phyloP scores from a whole-genome alignment of 345 rosid genomes.

The Moricandia moricandioides region DNA sequence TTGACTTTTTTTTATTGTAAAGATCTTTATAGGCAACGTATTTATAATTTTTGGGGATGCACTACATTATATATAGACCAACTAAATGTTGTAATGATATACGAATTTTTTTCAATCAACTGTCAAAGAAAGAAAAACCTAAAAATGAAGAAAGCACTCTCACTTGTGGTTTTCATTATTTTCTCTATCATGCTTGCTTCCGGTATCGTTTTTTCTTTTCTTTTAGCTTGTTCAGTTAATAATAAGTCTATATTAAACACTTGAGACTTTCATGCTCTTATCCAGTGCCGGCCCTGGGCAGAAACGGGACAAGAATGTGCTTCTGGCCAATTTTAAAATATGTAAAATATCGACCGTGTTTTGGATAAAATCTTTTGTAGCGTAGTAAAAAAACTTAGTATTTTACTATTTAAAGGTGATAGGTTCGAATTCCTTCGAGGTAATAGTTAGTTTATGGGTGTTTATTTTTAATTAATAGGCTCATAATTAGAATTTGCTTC shows the following conservation, averaged over 20 bases:
- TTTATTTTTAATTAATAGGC: no score
- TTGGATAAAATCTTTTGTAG: no score
- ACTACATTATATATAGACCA: background rate
- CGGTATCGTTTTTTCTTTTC: background rate
- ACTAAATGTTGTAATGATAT: background rate
- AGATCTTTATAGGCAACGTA: background rate
- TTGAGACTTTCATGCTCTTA: background rate
- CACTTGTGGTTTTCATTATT: constrained; percentile 9
- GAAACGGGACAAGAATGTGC: no score
- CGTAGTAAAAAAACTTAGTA: no score
- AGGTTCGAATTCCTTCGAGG: no score
- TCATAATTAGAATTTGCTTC: no score
- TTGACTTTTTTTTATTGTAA: background rate
- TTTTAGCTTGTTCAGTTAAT: background rate
- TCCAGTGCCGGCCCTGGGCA: no score
- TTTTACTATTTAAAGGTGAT: no score
- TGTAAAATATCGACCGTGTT: no score
- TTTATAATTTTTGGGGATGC: background rate
- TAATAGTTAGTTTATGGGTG: no score
- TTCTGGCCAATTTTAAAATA: no score
- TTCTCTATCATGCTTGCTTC: constrained; percentile 17
- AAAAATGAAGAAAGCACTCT: constrained; percentile 5
- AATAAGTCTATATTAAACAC: background rate
- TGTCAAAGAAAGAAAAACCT: background rate
- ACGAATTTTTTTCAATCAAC: background rate